Evolutionary conservation across 805 yeast species (phyloP).

Genomic region (Kuraishia capsulata): DNA sequence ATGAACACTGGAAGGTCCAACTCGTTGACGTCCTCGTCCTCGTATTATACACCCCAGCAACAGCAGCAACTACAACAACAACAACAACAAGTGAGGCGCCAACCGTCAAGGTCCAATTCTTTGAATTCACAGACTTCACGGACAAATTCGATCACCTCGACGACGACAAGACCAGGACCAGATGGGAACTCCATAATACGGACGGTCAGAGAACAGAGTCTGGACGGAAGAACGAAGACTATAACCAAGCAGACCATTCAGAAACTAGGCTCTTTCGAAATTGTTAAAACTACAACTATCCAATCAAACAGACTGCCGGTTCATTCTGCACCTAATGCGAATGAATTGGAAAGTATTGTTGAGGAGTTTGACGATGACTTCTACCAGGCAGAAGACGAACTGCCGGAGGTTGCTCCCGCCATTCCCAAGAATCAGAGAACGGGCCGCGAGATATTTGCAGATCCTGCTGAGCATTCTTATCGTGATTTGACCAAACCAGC

Average conservation of each 20-base stretch:
- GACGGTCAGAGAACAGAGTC: slow-evolving; percentile 41
- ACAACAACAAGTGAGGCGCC: slow-evolving; percentile 22
- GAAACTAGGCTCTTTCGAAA: slow-evolving; percentile 37
- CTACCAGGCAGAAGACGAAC: slow-evolving; percentile 5
- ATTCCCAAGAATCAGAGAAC: too few relatives aligned
- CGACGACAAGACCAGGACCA: slow-evolving; percentile 6
- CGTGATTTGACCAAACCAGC: background rate
- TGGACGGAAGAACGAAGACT: slow-evolving; percentile 43
- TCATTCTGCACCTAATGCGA: slow-evolving; percentile 18
- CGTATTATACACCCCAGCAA: slow-evolving; percentile 11
- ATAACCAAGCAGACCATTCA: slow-evolving; percentile 46
- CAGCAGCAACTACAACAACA: too few relatives aligned
- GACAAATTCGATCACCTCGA: slow-evolving; percentile 10
- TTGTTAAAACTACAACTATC: slow-evolving; percentile 37
- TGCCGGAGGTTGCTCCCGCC: background rate
- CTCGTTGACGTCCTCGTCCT: slow-evolving; percentile 2
- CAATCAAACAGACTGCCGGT: slow-evolving; percentile 20
- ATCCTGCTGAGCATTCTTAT: background rate
- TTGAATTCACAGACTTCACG: slow-evolving; percentile 1
- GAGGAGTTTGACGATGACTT: slow-evolving; percentile 18
- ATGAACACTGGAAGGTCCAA: too few relatives aligned
- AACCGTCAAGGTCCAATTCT: slow-evolving; percentile 4
- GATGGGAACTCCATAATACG: slow-evolving; percentile 26
- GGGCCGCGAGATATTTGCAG: too few relatives aligned
- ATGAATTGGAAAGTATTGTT: slow-evolving; percentile 19